These are phyloP conservation scores for Dentipellis sp. DNA, from an alignment of 768 basidiomycete genomes.

Conservation along the genomic window DNA sequence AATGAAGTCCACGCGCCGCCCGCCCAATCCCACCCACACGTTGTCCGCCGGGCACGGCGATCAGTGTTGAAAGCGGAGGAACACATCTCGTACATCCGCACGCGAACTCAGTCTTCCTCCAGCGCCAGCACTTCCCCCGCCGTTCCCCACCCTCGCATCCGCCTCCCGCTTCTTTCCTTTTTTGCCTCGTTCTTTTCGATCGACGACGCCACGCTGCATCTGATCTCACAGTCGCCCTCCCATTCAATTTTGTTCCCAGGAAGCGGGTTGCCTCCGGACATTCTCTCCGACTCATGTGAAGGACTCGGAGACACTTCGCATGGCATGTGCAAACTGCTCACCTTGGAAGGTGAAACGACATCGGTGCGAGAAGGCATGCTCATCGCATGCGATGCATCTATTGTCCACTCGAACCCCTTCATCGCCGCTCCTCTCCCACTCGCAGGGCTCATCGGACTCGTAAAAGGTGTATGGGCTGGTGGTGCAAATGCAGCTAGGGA, in stretches of 20 bases:
- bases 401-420: not conserved
- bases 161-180: conserved; percentile 29
- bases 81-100: not conserved
- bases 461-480: conserved; percentile 1
- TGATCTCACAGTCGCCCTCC: conserved; percentile 24
- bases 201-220: conserved; percentile 29
- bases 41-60: conserved; percentile 3
- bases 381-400: not conserved
- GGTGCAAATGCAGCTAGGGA: not conserved
- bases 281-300: not conserved
- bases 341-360: not conserved
- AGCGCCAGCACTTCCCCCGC: not conserved
- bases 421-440: not conserved
- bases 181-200: conserved; percentile 26
- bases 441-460: not conserved
- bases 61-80: not conserved
- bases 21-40: not conserved
- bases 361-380: not conserved
- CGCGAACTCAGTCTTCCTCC: not conserved
- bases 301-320: not conserved
- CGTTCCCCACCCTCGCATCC: conserved; percentile 23
- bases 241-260: conserved; percentile 27
- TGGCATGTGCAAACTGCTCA: not conserved
- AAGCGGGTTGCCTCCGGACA: not conserved
- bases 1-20: not conserved